Evolutionary conservation across 768 basidiomycete genomes (phyloP), one percentile per base, ranked within the genome.

Genomic region (Phanerochaete carnosa): DNA sequence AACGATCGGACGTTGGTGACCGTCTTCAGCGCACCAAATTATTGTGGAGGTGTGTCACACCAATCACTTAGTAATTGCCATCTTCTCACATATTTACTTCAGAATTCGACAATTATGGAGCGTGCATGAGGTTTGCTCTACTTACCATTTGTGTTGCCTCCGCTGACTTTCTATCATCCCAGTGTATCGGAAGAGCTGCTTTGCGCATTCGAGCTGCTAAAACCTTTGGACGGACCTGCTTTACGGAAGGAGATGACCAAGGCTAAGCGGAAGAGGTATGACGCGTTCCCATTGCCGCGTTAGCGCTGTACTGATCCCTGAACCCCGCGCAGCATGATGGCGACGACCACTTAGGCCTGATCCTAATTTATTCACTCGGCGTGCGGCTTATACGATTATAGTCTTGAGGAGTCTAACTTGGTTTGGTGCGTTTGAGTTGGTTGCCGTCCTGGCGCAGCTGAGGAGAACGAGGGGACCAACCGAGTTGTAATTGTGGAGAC

Each of bases 171-270:
- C 55, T 8, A 45, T 15, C 7, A 45, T 29, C 23, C 19, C 64
- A 93, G 92, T 68, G 97, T 98, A 19, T 97, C 95, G 29, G 97
- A 98, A 75, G 97, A 99, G 73, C 77, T 99, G 53, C 79, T 99
- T 26, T 99, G 97, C 69, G 95, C 97, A 11, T 99, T 99, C 70
- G 97, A 99, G 75, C 79, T 98, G 55, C 84, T 99, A 61, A 98
- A 98, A 74, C 95, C 95, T 19, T 80, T 98, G 66, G 95, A 98
- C 69, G 93, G 92, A 8, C 90, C 94, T 26, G 95, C 95, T 29
- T 76, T 98, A 66, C 90, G 94, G 66, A 98, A 98, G 75, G 95
- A 98, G 74, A 97, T 98, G 95, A 95, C 93, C 45, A 97, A 97
- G 76, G 93, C 93, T 55, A 97, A 96, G 77, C 91, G 95, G 82